Evolutionary conservation across 352 stramenopile species (phyloP).

Genomic region (Phytophthora pluvialis): DNA sequence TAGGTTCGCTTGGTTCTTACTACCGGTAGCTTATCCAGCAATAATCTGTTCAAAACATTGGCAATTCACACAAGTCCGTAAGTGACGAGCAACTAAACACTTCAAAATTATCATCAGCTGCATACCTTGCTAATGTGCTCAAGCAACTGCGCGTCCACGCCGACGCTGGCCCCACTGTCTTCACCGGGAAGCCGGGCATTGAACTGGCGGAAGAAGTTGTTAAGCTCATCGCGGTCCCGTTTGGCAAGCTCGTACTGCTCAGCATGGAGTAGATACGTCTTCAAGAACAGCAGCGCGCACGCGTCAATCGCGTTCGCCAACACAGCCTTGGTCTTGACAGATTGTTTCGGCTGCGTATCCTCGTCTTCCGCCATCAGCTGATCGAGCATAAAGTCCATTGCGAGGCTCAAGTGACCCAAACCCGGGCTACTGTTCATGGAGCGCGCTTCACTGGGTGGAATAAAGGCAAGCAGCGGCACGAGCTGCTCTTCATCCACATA

Average conservation of each 20-base stretch:
- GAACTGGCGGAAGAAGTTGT: slow-evolving; percentile 46
- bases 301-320: slow-evolving; percentile 53
- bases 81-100: neutral
- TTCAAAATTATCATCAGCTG: neutral
- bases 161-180: slow-evolving; percentile 8
- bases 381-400: slow-evolving; percentile 71
- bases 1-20: neutral
- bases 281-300: slow-evolving; percentile 66
- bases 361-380: slow-evolving; percentile 43
- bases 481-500: slow-evolving; percentile 68
- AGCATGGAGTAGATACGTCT: slow-evolving; percentile 64
- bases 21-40: slow-evolving; percentile 2
- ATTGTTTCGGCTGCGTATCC: slow-evolving; percentile 4
- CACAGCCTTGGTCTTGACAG: slow-evolving; percentile 3
- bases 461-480: slow-evolving; percentile 53
- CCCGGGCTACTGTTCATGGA: slow-evolving; percentile 55
- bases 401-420: slow-evolving; percentile 61
- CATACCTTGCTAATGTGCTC: slow-evolving; percentile 40
- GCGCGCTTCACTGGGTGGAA: slow-evolving; percentile 52
- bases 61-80: slow-evolving; percentile 3
- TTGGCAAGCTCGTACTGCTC: slow-evolving; percentile 52
- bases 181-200: slow-evolving; percentile 28
- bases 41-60: slow-evolving; percentile 10
- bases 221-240: slow-evolving; percentile 49
- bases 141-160: slow-evolving; percentile 29